These are phyloP conservation scores for Fomitopsis pinicola DNA, from an alignment of 1,284 basidiomycete genomes.

Conservation along the genomic window DNA sequence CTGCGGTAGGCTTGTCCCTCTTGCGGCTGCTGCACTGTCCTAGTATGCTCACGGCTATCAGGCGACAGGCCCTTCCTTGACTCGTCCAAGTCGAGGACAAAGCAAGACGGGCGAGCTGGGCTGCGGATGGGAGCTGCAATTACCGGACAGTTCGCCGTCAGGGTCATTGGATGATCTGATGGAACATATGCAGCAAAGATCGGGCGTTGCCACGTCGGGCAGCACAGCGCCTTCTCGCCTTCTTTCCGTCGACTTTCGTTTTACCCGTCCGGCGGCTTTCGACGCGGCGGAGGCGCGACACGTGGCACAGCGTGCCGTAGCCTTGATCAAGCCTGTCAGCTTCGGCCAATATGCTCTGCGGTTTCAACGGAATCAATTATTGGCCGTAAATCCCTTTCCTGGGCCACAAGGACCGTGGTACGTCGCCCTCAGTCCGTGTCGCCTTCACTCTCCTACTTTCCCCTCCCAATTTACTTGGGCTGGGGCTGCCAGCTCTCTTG, in stretches of 20 bases:
- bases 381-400: constrained; percentile 20
- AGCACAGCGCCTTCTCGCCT: neutral
- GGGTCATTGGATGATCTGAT: constrained; percentile 6
- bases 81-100: neutral
- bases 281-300: constrained; percentile 11
- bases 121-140: neutral
- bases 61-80: neutral
- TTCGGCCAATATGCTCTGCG: constrained; percentile 10
- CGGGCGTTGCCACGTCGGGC: constrained; percentile 6
- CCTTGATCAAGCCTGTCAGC: constrained; percentile 12
- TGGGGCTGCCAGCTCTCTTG: neutral
- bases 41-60: neutral
- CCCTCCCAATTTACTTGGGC: constrained; percentile 18
- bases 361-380: constrained; percentile 29
- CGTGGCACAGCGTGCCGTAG: constrained; percentile 10
- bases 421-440: constrained; percentile 19
- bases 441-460: constrained; percentile 16
- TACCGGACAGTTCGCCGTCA: constrained; percentile 11
- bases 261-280: constrained; percentile 14
- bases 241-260: constrained; percentile 7
- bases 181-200: constrained; percentile 7
- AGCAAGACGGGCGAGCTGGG: neutral
- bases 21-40: neutral
- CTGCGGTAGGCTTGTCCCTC: neutral
- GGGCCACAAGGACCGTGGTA: constrained; percentile 14